Percentiles rank a stretch among this genome's conserved stretches.
Conservation (phyloP, 2,329 filamentous ascomycete genomes). For the Fusarium tjaetaba region DNA sequence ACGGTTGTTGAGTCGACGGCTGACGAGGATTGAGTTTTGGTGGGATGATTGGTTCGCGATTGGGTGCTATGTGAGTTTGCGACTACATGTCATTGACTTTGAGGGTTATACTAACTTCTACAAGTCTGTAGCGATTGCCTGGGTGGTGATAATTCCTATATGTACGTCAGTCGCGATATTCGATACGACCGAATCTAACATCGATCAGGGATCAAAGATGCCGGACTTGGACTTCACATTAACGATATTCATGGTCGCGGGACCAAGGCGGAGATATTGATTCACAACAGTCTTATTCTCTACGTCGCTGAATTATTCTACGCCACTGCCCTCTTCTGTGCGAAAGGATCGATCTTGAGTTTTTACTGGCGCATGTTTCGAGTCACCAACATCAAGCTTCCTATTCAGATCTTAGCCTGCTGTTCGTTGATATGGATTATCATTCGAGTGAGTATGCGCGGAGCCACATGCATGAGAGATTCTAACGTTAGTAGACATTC, state of each 20-base stretch:
- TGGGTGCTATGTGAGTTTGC: slow-evolving; percentile 17
- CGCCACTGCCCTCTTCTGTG: slow-evolving; percentile 41
- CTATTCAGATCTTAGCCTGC: slow-evolving; percentile 41
- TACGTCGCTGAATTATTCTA: slow-evolving; percentile 43
- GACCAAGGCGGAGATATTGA: slow-evolving; percentile 8
- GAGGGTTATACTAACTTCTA: fast-evolving
- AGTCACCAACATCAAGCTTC: slow-evolving; percentile 38
- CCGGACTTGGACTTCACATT: slow-evolving; percentile 24
- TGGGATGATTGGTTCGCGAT: slow-evolving; percentile 37
- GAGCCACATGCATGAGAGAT: too few species aligned
- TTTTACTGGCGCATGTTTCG: slow-evolving; percentile 49
- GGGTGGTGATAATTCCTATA: slow-evolving; percentile 27
- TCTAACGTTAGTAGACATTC: not conserved
- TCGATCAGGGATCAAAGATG: slow-evolving; percentile 23
- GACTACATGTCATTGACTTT: fast-evolving
- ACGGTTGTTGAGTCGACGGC: slow-evolving; percentile 23
- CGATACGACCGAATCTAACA: not conserved
- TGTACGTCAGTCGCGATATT: not conserved
- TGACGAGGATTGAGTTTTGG: slow-evolving; percentile 30
- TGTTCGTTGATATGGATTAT: slow-evolving; percentile 43
- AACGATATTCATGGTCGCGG: slow-evolving; percentile 8
- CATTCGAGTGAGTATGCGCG: slow-evolving; percentile 30
- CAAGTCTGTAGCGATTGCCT: slow-evolving; percentile 24
- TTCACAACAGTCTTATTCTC: slow-evolving; percentile 16
- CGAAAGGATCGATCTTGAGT: slow-evolving; percentile 43